A percentile compares a stretch with the other conserved stretches of the same genome.
Conservation (phyloP, 108 stramenopile genomes). For the Nitzschia sp. region DNA sequence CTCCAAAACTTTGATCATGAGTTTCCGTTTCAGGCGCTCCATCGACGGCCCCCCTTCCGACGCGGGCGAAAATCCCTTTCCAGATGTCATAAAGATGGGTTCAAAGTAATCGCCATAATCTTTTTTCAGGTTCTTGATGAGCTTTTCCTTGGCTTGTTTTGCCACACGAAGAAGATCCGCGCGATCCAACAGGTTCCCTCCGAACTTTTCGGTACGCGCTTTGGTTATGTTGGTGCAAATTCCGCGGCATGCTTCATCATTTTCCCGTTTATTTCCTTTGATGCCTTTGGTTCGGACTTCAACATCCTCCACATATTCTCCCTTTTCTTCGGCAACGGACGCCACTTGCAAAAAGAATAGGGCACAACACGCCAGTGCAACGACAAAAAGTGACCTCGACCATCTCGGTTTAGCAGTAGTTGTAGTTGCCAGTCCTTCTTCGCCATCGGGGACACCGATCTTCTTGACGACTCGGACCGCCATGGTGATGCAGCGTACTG, state of each 20-base stretch:
- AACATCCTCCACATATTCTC: not conserved
- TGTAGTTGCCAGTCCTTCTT: too few species aligned
- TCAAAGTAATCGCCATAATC: constrained; percentile 46
- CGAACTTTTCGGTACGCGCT: constrained; percentile 3
- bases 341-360: not conserved
- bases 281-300: not conserved
- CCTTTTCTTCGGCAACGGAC: not conserved
- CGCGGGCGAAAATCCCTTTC: constrained; percentile 1
- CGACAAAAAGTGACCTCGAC: too few species aligned
- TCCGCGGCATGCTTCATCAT: not conserved
- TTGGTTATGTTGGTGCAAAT: not conserved
- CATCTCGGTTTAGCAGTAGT: too few species aligned
- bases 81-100: constrained; percentile 23
- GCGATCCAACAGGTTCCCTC: constrained; percentile 20
- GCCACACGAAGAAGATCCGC: constrained; percentile 13
- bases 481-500: too few species aligned
- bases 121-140: constrained; percentile 13
- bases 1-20: constrained; percentile 41
- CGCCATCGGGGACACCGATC: too few species aligned
- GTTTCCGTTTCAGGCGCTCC: constrained; percentile 30
- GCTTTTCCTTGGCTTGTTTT: constrained; percentile 12
- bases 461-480: too few species aligned
- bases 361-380: not conserved
- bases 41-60: constrained; percentile 18
- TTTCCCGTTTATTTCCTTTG: not conserved